Evolutionary conservation across 2,329 filamentous ascomycete genomes (phyloP), one percentile per base, ranked within the genome.

Genomic region (Fusarium devonianum): DNA sequence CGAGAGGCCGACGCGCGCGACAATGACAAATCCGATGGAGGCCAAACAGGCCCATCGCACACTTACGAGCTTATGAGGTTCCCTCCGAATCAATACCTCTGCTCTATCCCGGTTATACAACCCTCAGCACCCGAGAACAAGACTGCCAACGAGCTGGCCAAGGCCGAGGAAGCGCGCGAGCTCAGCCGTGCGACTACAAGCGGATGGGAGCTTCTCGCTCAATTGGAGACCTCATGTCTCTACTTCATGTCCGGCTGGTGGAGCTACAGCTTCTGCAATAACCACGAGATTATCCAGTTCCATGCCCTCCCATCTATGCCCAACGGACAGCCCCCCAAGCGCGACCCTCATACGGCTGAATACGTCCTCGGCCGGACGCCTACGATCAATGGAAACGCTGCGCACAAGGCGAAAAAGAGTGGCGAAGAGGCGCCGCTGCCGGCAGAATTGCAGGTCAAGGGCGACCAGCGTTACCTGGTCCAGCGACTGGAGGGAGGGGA

Each of bases 251-350:
- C 86, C 1, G 92, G 92, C 0, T 97, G 92, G 92, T 97, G 92
- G 92, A 94, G 89, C 67, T 97, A 97, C 73, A 89, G 87, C 63
- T 96, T 96, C 71, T 97, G 92, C 78, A 94, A 96, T 74, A 90
- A 90, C 67, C 82, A 87, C 54, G 85, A 93, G 56, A 87, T 97
- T 54, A 88, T 90, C 65, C 92, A 97, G 72, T 97, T 95, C 72
- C 92, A 97, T 70, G 90, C 91, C 33, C 75, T 93, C 50, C 83
- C 90, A 1, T 84, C 85, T 2, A 73, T 73, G 13, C 80, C 84
- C 33, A 85, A 86, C 51, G 86, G 86, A 3, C 83, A 88, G 9
- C 87, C 90, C 17, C 92, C 92, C 0, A 80, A 87, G 34, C 87
- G 90, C 63, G 92, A 97, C 63, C 86, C 86, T 0, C 80, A 81